Percentiles rank a stretch among this genome's conserved stretches.
Evolutionary conservation across 2,329 filamentous ascomycete genomes (phyloP).

Genomic region (Stagonosporopsis vannaccii): DNA sequence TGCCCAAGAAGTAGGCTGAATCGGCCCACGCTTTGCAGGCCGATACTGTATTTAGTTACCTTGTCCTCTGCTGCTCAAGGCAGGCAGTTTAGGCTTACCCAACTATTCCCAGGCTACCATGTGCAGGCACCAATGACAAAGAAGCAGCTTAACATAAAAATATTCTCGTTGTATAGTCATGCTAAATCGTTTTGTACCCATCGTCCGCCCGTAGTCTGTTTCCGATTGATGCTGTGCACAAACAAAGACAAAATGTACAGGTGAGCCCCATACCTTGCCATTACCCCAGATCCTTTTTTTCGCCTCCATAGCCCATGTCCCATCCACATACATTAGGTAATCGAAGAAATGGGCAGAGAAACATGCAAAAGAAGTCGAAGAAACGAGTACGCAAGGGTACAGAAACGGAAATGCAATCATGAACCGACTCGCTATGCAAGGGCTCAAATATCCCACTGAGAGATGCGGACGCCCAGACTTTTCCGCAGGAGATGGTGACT

Average conservation of each 20-base stretch:
- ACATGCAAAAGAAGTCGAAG: conserved; percentile 33
- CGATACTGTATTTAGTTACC: too few relatives aligned
- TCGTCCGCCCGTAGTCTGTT: conserved; percentile 17
- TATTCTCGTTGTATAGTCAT: conserved; percentile 16
- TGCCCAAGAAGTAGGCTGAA: neutral
- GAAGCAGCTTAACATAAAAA: neutral
- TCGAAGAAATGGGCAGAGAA: conserved; percentile 35
- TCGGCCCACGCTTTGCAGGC: too few relatives aligned
- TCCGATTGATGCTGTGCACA: conserved; percentile 28
- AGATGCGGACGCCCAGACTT: conserved; percentile 46
- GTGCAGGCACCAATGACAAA: neutral
- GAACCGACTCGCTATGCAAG: conserved; percentile 50
- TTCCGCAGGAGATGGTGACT: conserved; percentile 46
- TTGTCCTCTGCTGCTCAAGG: too few relatives aligned
- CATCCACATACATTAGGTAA: conserved; percentile 40
- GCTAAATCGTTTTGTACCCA: conserved; percentile 8
- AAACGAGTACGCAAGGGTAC: conserved; percentile 40
- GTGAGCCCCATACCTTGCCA: conserved; percentile 15
- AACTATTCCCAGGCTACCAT: too few relatives aligned
- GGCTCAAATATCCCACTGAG: conserved; percentile 35
- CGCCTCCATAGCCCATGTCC: conserved; percentile 28
- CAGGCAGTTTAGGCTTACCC: too few relatives aligned
- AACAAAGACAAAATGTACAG: conserved; percentile 23
- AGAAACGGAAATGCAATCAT: conserved; percentile 40
- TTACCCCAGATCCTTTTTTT: conserved; percentile 28